phyloP scores from a whole-genome alignment of 192 early-diverging fungal genomes.

The Geranomyces variabilis region DNA sequence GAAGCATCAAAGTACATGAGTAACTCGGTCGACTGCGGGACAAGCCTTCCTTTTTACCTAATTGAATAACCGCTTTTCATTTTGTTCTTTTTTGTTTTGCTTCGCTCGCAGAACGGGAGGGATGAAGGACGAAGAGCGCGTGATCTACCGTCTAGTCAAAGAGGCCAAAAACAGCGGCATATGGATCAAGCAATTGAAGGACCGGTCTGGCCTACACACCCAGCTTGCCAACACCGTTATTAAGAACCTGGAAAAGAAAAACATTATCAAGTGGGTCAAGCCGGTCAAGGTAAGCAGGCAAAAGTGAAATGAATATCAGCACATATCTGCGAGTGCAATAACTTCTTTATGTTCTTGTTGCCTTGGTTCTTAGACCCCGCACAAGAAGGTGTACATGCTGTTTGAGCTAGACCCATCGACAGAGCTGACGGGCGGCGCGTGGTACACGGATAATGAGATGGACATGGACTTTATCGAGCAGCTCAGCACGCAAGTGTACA shows the following conservation, averaged over 20 bases:
- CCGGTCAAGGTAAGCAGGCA: slow-evolving; percentile 72
- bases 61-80: no score
- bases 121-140: slow-evolving; percentile 70
- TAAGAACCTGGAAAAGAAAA: slow-evolving; percentile 78
- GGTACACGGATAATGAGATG: slow-evolving; percentile 91
- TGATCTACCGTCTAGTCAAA: slow-evolving; percentile 84
- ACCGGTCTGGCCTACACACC: slow-evolving; percentile 75
- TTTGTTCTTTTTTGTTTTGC: not conserved
- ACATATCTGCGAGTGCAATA: no score
- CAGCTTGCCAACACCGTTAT: slow-evolving; percentile 76
- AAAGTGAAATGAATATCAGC: no score
- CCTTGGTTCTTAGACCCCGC: slow-evolving; percentile 62
- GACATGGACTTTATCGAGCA: slow-evolving; percentile 89
- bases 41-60: no score
- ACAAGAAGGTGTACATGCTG: slow-evolving; percentile 89
- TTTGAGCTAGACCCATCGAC: slow-evolving; percentile 77
- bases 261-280: slow-evolving; percentile 84
- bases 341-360: not conserved
- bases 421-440: slow-evolving; percentile 90
- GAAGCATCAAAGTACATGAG: slow-evolving; percentile 41
- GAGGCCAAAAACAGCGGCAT: slow-evolving; percentile 78
- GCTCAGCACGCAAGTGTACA: slow-evolving; percentile 70
- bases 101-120: slow-evolving; percentile 51
- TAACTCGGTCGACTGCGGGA: no score
- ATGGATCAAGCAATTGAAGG: slow-evolving; percentile 82